phyloP scores from a whole-genome alignment of 495 filamentous ascomycete genomes.

The Aspergillus biplanus region DNA sequence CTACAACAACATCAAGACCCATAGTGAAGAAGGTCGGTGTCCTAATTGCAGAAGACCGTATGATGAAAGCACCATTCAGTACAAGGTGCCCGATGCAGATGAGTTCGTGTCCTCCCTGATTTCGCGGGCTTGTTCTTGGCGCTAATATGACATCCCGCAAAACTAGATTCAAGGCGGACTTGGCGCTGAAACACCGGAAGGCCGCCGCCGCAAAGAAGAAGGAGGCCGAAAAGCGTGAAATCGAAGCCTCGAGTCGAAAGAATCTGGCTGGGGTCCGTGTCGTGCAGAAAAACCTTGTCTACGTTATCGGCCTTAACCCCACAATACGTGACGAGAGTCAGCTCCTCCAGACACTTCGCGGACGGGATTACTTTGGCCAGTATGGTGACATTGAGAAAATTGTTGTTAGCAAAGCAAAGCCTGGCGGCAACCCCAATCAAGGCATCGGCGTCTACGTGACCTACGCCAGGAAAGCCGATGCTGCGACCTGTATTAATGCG shows the following conservation, averaged over 20 bases:
- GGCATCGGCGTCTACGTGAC: conserved; percentile 97
- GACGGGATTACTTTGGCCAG: conserved; percentile 92
- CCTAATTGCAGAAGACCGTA: conserved; percentile 94
- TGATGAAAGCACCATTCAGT: conserved; percentile 94
- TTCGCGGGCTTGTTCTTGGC: conserved; percentile 23
- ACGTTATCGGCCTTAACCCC: conserved; percentile 92
- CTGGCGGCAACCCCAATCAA: conserved; percentile 69
- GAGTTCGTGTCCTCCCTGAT: conserved; percentile 64
- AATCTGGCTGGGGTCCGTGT: conserved; percentile 93
- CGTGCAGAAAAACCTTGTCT: conserved; percentile 97
- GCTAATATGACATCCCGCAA: conserved; percentile 26
- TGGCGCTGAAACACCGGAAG: conserved; percentile 87
- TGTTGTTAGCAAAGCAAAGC: conserved; percentile 93
- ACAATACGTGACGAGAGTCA: conserved; percentile 85
- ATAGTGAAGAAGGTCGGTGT: conserved; percentile 92
- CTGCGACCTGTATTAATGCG: conserved; percentile 81
- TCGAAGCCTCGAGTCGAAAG: conserved; percentile 91
- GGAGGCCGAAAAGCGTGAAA: conserved; percentile 93
- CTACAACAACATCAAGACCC: conserved; percentile 93
- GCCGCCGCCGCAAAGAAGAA: conserved; percentile 90
- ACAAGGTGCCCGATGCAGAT: conserved; percentile 89
- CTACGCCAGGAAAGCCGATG: conserved; percentile 85
- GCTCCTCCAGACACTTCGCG: conserved; percentile 82
- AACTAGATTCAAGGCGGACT: conserved; percentile 76
- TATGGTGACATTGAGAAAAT: conserved; percentile 99